phyloP scores from a whole-genome alignment of 495 filamentous ascomycete genomes.

The Cairneyella variabilis region DNA sequence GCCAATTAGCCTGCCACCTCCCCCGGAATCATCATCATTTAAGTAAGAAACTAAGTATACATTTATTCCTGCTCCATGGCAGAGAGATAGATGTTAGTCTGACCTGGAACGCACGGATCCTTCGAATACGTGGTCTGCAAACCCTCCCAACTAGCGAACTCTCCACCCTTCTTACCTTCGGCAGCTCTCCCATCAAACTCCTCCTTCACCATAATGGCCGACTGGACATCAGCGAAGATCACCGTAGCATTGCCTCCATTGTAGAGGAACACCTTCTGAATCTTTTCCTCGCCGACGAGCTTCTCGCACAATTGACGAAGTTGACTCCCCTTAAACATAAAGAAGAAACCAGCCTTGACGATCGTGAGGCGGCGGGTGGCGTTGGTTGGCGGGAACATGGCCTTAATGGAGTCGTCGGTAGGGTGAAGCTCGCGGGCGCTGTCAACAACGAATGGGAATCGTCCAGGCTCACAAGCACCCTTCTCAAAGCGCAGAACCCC shows the following conservation, averaged over 20 bases:
- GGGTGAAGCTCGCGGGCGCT: constrained; percentile 7
- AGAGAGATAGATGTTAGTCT: too few species aligned
- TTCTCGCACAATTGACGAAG: constrained; percentile 15
- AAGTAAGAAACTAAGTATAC: too few species aligned
- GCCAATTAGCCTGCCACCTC: too few species aligned
- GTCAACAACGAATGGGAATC: constrained; percentile 23
- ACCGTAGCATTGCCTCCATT: constrained; percentile 28
- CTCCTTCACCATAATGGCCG: constrained; percentile 19
- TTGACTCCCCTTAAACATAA: constrained; percentile 11
- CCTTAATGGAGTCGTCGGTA: constrained; percentile 13
- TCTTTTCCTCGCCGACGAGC: constrained; percentile 14
- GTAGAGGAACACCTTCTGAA: constrained; percentile 25
- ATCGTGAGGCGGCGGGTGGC: constrained; percentile 24
- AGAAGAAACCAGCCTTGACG: constrained; percentile 26
- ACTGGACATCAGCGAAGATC: constrained; percentile 20
- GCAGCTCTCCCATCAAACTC: constrained; percentile 13
- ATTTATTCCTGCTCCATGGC: too few species aligned
- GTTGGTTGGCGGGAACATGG: constrained; percentile 13
- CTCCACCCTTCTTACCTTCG: neutral
- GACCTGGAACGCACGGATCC: constrained; percentile 24
- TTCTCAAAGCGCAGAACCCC: constrained; percentile 11
- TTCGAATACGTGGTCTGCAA: constrained; percentile 22
- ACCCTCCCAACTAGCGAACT: constrained; percentile 6
- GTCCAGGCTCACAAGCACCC: neutral
- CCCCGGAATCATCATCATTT: too few species aligned